Evolutionary conservation across 2,329 filamentous ascomycete species (phyloP).

Genomic region (Neonectria sp.): DNA sequence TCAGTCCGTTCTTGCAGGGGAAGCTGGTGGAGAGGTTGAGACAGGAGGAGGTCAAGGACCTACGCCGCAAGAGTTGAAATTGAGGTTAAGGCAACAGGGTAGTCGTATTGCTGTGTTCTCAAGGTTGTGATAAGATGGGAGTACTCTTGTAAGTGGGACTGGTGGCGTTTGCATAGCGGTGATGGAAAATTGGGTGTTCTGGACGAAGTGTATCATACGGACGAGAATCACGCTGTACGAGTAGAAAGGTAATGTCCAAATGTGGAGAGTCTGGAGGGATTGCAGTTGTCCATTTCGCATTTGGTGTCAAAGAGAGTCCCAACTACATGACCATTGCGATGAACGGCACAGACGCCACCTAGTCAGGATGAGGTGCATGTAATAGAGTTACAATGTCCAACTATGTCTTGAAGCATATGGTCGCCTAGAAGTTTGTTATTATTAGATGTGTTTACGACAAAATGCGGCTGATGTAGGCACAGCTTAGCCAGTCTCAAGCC

Average conservation of each 20-base stretch:
- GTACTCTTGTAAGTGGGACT: slow-evolving; percentile 7
- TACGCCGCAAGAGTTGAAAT: slow-evolving; percentile 48
- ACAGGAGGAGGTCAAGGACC: slow-evolving; percentile 62
- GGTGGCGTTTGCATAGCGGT: slow-evolving; percentile 1
- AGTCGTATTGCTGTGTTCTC: neutral
- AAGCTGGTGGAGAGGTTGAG: slow-evolving; percentile 69
- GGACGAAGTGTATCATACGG: slow-evolving; percentile 7
- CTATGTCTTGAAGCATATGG: neutral
- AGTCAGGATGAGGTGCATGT: neutral
- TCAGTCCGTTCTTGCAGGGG: slow-evolving; percentile 62
- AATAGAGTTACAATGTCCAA: neutral
- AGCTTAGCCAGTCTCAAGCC: neutral
- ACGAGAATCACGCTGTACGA: neutral
- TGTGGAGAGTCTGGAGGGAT: neutral
- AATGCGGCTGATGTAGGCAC: neutral
- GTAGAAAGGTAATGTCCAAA: neutral
- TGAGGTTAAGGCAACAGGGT: slow-evolving; percentile 34
- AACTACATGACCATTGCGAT: neutral
- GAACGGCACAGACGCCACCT: neutral
- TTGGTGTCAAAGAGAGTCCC: neutral
- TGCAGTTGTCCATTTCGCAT: neutral
- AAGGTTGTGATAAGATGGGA: neutral
- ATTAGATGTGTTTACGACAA: neutral
- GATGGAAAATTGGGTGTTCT: neutral
- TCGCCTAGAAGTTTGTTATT: neutral